A percentile compares a stretch with the other conserved stretches of the same genome.
Evolutionary conservation across 257 asterid genomes (phyloP).

Genomic region (Lycium barbarum): DNA sequence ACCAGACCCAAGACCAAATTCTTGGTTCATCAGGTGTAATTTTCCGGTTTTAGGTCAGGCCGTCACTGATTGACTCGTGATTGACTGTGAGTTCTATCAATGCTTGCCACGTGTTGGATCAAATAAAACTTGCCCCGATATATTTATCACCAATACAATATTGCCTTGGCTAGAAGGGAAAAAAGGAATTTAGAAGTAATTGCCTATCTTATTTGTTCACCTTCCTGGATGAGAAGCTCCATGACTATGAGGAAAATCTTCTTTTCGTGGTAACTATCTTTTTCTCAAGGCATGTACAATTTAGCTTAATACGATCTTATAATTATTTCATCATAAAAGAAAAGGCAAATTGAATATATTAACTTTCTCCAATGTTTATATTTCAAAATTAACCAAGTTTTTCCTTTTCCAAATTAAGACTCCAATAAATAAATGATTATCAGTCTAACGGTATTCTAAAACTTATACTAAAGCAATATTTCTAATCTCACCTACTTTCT

Average conservation of each 20-base stretch:
- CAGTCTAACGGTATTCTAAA: neutral
- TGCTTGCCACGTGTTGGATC: too few relatives aligned
- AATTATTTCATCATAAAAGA: neutral
- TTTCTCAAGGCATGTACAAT: neutral
- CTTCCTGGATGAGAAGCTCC: neutral
- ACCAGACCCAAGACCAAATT: too few relatives aligned
- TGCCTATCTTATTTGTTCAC: neutral
- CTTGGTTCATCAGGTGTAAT: too few relatives aligned
- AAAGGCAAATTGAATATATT: neutral
- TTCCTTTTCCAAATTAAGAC: neutral
- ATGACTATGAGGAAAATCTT: neutral
- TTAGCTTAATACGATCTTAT: neutral
- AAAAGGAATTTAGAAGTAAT: too few relatives aligned
- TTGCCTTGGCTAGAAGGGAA: too few relatives aligned
- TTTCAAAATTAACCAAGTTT: neutral
- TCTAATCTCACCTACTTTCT: constrained; percentile 15
- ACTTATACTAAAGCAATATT: neutral
- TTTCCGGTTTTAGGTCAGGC: too few relatives aligned
- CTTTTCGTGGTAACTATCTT: neutral
- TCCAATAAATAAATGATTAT: neutral
- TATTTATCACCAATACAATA: too few relatives aligned
- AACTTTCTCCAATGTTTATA: neutral
- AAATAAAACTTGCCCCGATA: too few relatives aligned
- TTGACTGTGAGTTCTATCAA: too few relatives aligned
- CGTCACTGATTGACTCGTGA: too few relatives aligned